A percentile compares a stretch with the other conserved stretches of the same genome.
These are phyloP conservation scores for Saccharomycopsis fodiens DNA, from an alignment of 805 yeast species.

Conservation along the genomic window DNA sequence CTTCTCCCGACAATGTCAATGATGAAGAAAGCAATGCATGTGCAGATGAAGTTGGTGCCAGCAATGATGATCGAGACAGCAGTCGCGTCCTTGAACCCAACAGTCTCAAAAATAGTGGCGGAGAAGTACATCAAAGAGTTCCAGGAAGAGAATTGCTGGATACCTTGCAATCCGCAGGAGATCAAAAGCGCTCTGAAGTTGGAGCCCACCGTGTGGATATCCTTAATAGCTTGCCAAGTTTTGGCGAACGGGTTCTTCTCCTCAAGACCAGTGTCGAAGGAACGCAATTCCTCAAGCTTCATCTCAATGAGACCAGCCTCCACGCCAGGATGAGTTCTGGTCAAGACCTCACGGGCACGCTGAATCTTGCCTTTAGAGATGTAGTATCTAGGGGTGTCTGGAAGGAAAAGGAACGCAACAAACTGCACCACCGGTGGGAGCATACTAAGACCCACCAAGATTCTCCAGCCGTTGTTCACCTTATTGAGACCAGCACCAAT, in stretches of 20 bases:
- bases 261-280: slow-evolving; percentile 37
- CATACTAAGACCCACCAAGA: slow-evolving; percentile 82
- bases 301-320: slow-evolving; percentile 55
- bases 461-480: slow-evolving; percentile 85
- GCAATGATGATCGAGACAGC: slow-evolving; percentile 92
- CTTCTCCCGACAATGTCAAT: slow-evolving; percentile 87
- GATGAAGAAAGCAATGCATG: slow-evolving; percentile 75
- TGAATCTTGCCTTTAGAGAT: slow-evolving; percentile 61
- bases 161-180: slow-evolving; percentile 90
- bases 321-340: slow-evolving; percentile 54
- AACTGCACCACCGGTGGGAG: slow-evolving; percentile 80
- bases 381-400: slow-evolving; percentile 92
- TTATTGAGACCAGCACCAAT: slow-evolving; percentile 80
- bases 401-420: slow-evolving; percentile 71
- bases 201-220: slow-evolving; percentile 61
- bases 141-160: slow-evolving; percentile 96
- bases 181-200: slow-evolving; percentile 84
- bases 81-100: slow-evolving; percentile 82
- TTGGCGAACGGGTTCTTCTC: slow-evolving; percentile 41
- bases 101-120: slow-evolving; percentile 82
- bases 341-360: slow-evolving; percentile 59
- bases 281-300: slow-evolving; percentile 60
- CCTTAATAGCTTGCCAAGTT: slow-evolving; percentile 52
- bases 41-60: slow-evolving; percentile 88
- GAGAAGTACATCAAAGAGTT: slow-evolving; percentile 94